Base-by-base conservation (phyloP, 441 rosid genomes). In the Manihot esculenta region DNA sequence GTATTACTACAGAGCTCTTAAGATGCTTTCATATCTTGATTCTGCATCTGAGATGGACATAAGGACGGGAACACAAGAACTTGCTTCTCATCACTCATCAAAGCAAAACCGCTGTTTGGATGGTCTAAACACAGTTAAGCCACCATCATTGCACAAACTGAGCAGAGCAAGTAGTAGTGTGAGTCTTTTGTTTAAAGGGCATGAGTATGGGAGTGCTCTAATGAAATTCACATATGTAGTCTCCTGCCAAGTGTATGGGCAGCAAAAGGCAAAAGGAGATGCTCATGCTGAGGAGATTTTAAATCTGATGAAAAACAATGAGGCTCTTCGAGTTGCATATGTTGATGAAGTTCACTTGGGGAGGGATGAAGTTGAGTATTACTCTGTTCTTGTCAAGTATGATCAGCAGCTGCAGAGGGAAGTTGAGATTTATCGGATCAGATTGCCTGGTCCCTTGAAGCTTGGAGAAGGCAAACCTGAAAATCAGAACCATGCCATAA, bases 381-480 rank as follows among this genome's bases (percentile, higher is more conserved):
- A 84, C 77, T 94, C 98, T 27, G 98, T 94, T 75, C 90, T 94
- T 76, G 97, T 88, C 60, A 94, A 91, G 76, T 94, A 65, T 72
- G 98, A 94, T 64, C 92, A 77, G 74, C 81, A 82, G 80, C 73
- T 81, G 76, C 77, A 80, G 70, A 76, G 76, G 74, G 98, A 94
- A 83, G 93, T 88, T 58, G 99, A 94, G 76, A 82, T 94, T 15
- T 94, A 89, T 81, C 78, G 95, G 54, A 82, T 94, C 73, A 92
- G 81, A 77, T 81, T 94, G 79, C 99, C 99, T 49, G 97, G 97
- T 62, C 88, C 97, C 13, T 67, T 93, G 80, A 93, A 91, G 82
- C 85, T 93, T 60, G 98, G 98, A 42, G 97, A 91, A 78, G 97
- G 97, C 15, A 93, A 93, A 74, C 98, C 98, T 10, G 97, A 91